Conservation (phyloP, 257 asterid genomes). For the Rehmannia glutinosa region DNA sequence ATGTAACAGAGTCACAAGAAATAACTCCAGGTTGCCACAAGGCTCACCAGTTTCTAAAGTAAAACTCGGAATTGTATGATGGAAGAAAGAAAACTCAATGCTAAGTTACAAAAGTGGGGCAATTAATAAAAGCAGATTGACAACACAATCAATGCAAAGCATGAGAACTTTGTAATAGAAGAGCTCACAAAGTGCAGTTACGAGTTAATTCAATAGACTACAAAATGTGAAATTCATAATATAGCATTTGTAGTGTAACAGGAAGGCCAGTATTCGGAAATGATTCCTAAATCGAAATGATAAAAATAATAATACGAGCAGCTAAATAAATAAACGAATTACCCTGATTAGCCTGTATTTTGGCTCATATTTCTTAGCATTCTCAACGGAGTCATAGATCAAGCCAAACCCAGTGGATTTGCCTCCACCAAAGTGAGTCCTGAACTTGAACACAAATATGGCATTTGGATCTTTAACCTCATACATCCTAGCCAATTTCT, state of each 20-base stretch:
- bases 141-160: neutral
- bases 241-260: neutral
- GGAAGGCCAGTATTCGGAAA: neutral
- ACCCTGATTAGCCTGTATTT: slow-evolving; percentile 91
- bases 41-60: neutral
- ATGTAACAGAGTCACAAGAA: neutral
- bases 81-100: too few species aligned
- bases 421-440: slow-evolving; percentile 87
- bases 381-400: slow-evolving; percentile 77
- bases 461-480: slow-evolving; percentile 64
- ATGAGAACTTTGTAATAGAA: neutral
- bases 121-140: neutral
- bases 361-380: slow-evolving; percentile 83
- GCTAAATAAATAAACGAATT: neutral
- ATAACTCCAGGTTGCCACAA: neutral
- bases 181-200: neutral
- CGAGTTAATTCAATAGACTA: neutral
- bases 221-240: too few species aligned
- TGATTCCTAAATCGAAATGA: neutral
- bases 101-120: too few species aligned
- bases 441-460: slow-evolving; percentile 68
- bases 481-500: slow-evolving; percentile 55
- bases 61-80: too few species aligned
- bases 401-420: slow-evolving; percentile 79
- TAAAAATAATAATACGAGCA: neutral